phyloP scores from a whole-genome alignment of 106 monocot species.

The Vanilla planifolia region DNA sequence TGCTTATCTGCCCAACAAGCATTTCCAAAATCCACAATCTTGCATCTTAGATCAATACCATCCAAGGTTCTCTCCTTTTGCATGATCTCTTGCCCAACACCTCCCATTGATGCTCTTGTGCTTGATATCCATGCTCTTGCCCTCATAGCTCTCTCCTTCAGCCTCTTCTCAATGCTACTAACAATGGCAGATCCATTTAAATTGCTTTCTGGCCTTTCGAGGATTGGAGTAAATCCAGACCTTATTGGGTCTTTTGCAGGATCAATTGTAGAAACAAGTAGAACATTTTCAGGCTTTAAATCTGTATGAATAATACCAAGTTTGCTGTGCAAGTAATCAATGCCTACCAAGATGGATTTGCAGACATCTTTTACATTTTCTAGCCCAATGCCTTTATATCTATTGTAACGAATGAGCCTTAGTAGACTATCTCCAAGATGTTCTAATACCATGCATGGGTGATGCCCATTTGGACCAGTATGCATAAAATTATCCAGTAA shows the following conservation, averaged over 20 bases:
- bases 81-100: background rate
- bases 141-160: conserved; percentile 60
- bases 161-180: conserved; percentile 45
- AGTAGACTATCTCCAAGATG: conserved; percentile 85
- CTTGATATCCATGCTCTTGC: conserved; percentile 56
- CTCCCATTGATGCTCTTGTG: conserved; percentile 55
- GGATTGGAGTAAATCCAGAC: conserved; percentile 57
- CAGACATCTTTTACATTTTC: conserved; percentile 55
- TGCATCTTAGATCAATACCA: conserved; percentile 65
- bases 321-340: conserved; percentile 76
- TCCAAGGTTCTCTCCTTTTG: conserved; percentile 55
- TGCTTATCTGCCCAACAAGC: conserved; percentile 70
- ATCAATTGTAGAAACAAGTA: conserved; percentile 73
- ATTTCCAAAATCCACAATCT: conserved; percentile 92
- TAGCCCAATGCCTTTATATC: conserved; percentile 65
- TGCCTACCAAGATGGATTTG: conserved; percentile 58
- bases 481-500: conserved; percentile 82
- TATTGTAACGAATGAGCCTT: conserved; percentile 61
- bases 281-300: conserved; percentile 85
- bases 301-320: conserved; percentile 79
- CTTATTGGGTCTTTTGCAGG: conserved; percentile 75
- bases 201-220: conserved; percentile 54
- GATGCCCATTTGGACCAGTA: conserved; percentile 83
- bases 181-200: conserved; percentile 22
- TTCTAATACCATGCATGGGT: conserved; percentile 67